phyloP scores from a whole-genome alignment of 2,329 filamentous ascomycete species.

The Dactylellina haptotyla region DNA sequence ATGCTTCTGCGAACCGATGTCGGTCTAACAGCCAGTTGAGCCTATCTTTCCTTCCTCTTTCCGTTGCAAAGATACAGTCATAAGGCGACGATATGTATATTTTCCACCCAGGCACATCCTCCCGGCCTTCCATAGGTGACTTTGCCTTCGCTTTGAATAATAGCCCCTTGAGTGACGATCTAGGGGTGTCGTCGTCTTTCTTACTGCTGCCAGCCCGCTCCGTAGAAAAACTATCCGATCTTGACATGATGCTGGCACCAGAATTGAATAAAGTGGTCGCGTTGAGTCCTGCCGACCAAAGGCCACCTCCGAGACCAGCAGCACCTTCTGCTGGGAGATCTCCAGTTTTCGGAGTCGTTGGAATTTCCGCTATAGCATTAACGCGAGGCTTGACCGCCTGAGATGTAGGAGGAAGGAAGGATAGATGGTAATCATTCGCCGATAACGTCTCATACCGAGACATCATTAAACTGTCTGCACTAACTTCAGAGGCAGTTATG shows the following conservation, averaged over 20 bases:
- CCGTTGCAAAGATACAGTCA: slow-evolving; percentile 92
- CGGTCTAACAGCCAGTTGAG: slow-evolving; percentile 85
- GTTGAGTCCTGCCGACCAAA: slow-evolving; percentile 92
- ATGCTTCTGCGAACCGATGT: slow-evolving; percentile 82
- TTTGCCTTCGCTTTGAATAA: slow-evolving; percentile 58
- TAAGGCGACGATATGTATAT: slow-evolving; percentile 97
- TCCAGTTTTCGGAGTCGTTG: slow-evolving; percentile 61
- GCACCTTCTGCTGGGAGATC: slow-evolving; percentile 76
- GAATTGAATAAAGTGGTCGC: slow-evolving; percentile 88
- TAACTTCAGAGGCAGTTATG: slow-evolving; percentile 80
- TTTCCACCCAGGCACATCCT: slow-evolving; percentile 70
- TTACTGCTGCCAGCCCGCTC: slow-evolving; percentile 31
- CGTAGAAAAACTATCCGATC: slow-evolving; percentile 48
- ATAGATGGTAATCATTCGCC: slow-evolving; percentile 90
- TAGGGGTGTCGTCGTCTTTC: slow-evolving; percentile 37
- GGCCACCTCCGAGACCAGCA: slow-evolving; percentile 70
- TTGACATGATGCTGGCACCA: slow-evolving; percentile 74
- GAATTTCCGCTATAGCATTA: slow-evolving; percentile 70
- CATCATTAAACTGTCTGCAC: slow-evolving; percentile 85
- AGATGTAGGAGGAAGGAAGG: slow-evolving; percentile 77
- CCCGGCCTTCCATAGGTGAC: slow-evolving; percentile 57
- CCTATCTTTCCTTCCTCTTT: slow-evolving; percentile 85
- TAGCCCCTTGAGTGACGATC: slow-evolving; percentile 46
- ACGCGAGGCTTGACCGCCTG: slow-evolving; percentile 65
- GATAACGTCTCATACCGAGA: slow-evolving; percentile 87